Conservation (phyloP, 2,329 filamentous ascomycete species). For the Gnomoniopsis sp. region DNA sequence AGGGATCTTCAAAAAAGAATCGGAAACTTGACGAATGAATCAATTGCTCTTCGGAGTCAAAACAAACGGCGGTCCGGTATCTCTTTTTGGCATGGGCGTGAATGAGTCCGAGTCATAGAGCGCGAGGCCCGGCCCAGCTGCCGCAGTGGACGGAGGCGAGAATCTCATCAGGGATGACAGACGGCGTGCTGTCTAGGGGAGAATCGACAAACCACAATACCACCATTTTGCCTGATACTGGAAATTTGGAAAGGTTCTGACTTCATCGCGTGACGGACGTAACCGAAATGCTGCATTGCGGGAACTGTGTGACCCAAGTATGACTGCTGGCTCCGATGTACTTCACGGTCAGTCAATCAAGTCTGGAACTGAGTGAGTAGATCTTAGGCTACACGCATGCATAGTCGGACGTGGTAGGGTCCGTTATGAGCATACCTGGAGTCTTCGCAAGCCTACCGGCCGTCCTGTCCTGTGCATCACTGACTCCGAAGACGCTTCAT, state of each 20-base stretch:
- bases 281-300: not conserved
- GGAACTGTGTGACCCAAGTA: not conserved
- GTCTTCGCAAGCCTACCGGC: too few species aligned
- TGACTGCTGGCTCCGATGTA: not conserved
- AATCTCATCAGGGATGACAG: not conserved
- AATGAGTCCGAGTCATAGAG: not conserved
- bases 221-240: not conserved
- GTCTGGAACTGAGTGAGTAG: too few species aligned
- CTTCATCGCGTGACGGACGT: not conserved
- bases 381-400: too few species aligned
- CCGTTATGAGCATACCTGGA: too few species aligned
- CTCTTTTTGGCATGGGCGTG: slow-evolving; percentile 8
- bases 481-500: too few species aligned
- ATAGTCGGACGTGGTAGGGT: too few species aligned
- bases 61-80: slow-evolving; percentile 10
- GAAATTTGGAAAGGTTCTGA: not conserved
- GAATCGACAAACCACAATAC: not conserved
- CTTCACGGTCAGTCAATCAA: too few species aligned
- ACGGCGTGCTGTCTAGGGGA: not conserved
- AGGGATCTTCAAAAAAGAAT: slow-evolving; percentile 25
- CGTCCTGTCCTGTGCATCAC: too few species aligned
- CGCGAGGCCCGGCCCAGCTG: not conserved
- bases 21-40: slow-evolving; percentile 29
- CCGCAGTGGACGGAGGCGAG: not conserved
- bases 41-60: slow-evolving; percentile 15